These are phyloP conservation scores for Trichosporon ovoides DNA, from an alignment of 1,284 basidiomycete genomes.

Conservation along the genomic window DNA sequence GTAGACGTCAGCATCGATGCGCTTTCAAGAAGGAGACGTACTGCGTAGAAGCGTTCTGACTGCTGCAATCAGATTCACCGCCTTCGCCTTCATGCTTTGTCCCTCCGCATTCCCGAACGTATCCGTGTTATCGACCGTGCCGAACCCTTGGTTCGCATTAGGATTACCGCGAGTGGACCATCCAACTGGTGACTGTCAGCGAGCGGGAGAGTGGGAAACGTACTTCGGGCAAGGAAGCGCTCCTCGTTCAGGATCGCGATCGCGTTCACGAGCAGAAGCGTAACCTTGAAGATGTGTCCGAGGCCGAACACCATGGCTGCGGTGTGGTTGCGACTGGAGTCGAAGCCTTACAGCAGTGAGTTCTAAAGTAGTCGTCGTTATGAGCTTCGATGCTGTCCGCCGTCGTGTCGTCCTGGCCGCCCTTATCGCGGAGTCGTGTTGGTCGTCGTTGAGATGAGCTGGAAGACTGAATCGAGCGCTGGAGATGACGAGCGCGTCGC, in stretches of 20 bases:
- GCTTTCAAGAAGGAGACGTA: slow-evolving; percentile 51
- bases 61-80: slow-evolving; percentile 87
- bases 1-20: slow-evolving; percentile 17
- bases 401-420: too few species aligned
- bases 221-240: slow-evolving; percentile 86
- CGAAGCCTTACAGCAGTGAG: too few species aligned
- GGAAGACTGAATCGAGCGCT: neutral
- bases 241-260: slow-evolving; percentile 93
- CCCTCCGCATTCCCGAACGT: slow-evolving; percentile 52
- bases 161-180: slow-evolving; percentile 69
- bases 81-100: slow-evolving; percentile 70
- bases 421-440: too few species aligned
- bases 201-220: slow-evolving; percentile 40
- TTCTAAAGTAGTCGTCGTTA: too few species aligned
- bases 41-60: slow-evolving; percentile 92
- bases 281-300: slow-evolving; percentile 49
- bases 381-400: too few species aligned
- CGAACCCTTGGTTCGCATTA: slow-evolving; percentile 42
- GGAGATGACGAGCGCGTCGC: neutral
- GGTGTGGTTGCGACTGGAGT: neutral
- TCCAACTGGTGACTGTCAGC: slow-evolving; percentile 61
- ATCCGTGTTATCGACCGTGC: slow-evolving; percentile 33
- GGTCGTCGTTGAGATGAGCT: neutral
- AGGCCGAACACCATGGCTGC: slow-evolving; percentile 29
- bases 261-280: slow-evolving; percentile 80